Conservation (phyloP, 2,329 filamentous ascomycete species). For the Cladosporium sphaerospermum region DNA sequence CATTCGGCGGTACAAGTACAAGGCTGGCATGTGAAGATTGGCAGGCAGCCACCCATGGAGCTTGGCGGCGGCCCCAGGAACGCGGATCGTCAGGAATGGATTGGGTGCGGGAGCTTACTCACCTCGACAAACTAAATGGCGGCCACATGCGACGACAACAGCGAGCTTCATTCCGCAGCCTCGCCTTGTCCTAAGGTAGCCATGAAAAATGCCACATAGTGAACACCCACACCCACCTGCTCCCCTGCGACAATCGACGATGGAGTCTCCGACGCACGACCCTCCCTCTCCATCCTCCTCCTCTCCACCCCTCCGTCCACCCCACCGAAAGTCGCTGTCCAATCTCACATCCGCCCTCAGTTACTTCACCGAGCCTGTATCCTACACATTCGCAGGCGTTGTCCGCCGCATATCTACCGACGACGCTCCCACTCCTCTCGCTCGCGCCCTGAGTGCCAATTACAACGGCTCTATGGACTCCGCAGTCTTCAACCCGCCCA, state of each 20-base stretch:
- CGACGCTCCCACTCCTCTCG: slow-evolving; percentile 32
- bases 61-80: not conserved
- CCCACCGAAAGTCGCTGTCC: slow-evolving; percentile 2
- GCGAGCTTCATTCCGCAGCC: no score
- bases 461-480: slow-evolving; percentile 33
- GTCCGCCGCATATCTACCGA: slow-evolving; percentile 43
- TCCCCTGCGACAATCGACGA: not conserved
- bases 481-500: slow-evolving; percentile 53
- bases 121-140: no score
- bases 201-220: not conserved
- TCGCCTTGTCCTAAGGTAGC: not conserved
- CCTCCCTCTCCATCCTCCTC: not conserved
- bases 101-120: not conserved
- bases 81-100: slow-evolving; percentile 4
- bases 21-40: slow-evolving; percentile 1
- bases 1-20: no score
- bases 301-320: slow-evolving; percentile 1
- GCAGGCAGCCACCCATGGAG: not conserved
- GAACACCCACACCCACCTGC: not conserved
- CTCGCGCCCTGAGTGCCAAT: slow-evolving; percentile 32
- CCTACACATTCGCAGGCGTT: slow-evolving; percentile 43
- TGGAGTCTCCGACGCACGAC: slow-evolving; percentile 3
- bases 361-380: slow-evolving; percentile 45
- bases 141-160: no score
- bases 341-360: slow-evolving; percentile 28